A percentile compares a stretch with the other conserved stretches of the same genome.
phyloP scores from a whole-genome alignment of 495 filamentous ascomycete genomes.

The Elasticomyces elasticus region DNA sequence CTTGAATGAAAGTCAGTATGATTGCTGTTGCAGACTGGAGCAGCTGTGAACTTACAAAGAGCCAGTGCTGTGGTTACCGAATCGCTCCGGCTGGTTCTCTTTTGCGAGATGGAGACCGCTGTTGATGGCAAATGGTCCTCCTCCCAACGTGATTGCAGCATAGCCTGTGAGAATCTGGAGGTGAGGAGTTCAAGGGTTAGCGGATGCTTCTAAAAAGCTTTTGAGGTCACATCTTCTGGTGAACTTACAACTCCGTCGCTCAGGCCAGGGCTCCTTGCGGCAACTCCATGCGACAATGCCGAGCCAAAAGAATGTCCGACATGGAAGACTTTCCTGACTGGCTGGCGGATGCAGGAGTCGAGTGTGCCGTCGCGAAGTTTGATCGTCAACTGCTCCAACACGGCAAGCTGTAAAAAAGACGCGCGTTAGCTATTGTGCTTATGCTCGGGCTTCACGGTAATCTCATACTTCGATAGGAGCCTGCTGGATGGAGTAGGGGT shows the following conservation, averaged over 20 bases:
- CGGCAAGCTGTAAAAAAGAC: slow-evolving; percentile 8
- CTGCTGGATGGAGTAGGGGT: slow-evolving; percentile 17
- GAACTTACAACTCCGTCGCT: slow-evolving; percentile 17
- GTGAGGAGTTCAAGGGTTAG: too few species aligned
- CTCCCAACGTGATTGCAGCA: neutral
- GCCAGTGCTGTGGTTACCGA: slow-evolving; percentile 9
- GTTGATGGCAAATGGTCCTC: neutral
- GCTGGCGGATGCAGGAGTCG: slow-evolving; percentile 1
- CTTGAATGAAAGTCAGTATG: neutral
- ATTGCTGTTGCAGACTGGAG: neutral
- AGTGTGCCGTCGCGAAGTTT: slow-evolving; percentile 17
- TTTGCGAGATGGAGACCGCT: slow-evolving; percentile 12
- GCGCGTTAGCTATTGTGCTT: neutral
- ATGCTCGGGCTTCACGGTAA: neutral
- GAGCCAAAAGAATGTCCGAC: slow-evolving; percentile 20
- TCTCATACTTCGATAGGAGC: neutral
- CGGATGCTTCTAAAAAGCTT: too few species aligned
- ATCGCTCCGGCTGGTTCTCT: slow-evolving; percentile 14
- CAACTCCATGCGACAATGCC: slow-evolving; percentile 16
- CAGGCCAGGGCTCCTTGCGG: slow-evolving; percentile 20
- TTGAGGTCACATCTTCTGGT: too few species aligned
- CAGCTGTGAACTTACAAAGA: slow-evolving; percentile 1
- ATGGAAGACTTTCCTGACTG: slow-evolving; percentile 16
- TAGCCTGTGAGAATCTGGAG: neutral
- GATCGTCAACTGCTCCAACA: slow-evolving; percentile 13